Evolutionary conservation across 192 early-diverging fungal species (phyloP).

Genomic region (Podochytrium sp.): DNA sequence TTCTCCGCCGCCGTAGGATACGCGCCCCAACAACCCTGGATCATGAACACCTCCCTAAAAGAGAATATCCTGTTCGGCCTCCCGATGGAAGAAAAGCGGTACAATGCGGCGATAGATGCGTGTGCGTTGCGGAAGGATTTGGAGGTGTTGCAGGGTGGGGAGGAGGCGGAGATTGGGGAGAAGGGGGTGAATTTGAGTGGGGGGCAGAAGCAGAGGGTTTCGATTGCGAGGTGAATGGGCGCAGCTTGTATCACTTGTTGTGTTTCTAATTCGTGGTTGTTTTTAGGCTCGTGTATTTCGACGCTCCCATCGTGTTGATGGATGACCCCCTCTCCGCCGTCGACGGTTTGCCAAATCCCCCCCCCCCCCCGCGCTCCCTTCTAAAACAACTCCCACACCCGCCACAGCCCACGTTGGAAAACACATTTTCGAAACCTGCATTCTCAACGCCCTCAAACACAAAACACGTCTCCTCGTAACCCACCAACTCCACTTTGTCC

Average conservation of each 20-base stretch:
- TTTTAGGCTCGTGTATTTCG: constrained; percentile 71
- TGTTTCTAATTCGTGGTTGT: too few relatives aligned
- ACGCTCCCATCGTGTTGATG: constrained; percentile 50
- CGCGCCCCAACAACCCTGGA: constrained; percentile 84
- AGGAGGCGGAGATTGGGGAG: constrained; percentile 64
- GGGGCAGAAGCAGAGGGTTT: constrained; percentile 85
- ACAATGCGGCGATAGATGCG: constrained; percentile 64
- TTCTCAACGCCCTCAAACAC: constrained; percentile 58
- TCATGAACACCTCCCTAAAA: constrained; percentile 66
- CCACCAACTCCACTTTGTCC: constrained; percentile 72
- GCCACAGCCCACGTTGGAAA: constrained; percentile 53
- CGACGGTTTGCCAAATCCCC: constrained; percentile 52
- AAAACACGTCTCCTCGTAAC: constrained; percentile 84
- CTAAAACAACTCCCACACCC: too few relatives aligned
- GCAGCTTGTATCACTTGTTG: not conserved
- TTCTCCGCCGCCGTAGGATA: constrained; percentile 76
- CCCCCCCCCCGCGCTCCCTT: not conserved
- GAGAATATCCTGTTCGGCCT: constrained; percentile 75
- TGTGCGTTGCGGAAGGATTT: constrained; percentile 78
- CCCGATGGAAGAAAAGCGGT: constrained; percentile 61
- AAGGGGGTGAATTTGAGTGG: constrained; percentile 57
- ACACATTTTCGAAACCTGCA: constrained; percentile 75
- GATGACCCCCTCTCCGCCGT: constrained; percentile 85
- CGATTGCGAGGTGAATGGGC: constrained; percentile 53
- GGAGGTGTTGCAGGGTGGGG: constrained; percentile 63